Evolutionary conservation across 73 alveolate genomes (phyloP).

Genomic region (Uronychia setigera): DNA sequence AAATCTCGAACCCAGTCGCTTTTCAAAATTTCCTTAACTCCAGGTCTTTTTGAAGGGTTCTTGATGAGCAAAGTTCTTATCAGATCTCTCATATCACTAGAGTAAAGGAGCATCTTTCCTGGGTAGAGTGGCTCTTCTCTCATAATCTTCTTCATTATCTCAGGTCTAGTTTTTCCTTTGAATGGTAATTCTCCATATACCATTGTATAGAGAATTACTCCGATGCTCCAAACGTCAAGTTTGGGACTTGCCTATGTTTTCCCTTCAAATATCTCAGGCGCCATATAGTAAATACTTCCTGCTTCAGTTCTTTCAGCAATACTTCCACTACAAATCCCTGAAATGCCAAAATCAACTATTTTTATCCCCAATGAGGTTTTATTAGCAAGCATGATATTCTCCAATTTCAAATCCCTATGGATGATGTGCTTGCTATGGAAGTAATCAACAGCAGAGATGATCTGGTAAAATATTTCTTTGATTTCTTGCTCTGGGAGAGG

Average conservation of each 20-base stretch:
- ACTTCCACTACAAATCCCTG: constrained; percentile 65
- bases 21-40: not conserved
- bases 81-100: not conserved
- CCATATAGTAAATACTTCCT: constrained; percentile 68
- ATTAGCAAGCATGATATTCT: constrained; percentile 71
- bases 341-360: constrained; percentile 80
- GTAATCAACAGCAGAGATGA: constrained; percentile 73
- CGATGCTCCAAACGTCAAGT: constrained; percentile 81
- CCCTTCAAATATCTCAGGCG: constrained; percentile 79
- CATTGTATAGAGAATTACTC: constrained; percentile 64
- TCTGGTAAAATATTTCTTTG: constrained; percentile 60
- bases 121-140: not conserved
- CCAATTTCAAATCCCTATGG: constrained; percentile 82
- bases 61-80: not conserved
- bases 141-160: constrained; percentile 32
- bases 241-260: constrained; percentile 60
- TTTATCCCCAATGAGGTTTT: constrained; percentile 47
- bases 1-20: not conserved
- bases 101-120: not conserved
- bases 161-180: constrained; percentile 56
- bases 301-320: constrained; percentile 64
- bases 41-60: not conserved
- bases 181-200: constrained; percentile 71
- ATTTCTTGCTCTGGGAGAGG: constrained; percentile 63
- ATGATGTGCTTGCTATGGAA: constrained; percentile 70